Conservation (phyloP, 2,329 filamentous ascomycete species). For the Fusarium marasasianum region DNA sequence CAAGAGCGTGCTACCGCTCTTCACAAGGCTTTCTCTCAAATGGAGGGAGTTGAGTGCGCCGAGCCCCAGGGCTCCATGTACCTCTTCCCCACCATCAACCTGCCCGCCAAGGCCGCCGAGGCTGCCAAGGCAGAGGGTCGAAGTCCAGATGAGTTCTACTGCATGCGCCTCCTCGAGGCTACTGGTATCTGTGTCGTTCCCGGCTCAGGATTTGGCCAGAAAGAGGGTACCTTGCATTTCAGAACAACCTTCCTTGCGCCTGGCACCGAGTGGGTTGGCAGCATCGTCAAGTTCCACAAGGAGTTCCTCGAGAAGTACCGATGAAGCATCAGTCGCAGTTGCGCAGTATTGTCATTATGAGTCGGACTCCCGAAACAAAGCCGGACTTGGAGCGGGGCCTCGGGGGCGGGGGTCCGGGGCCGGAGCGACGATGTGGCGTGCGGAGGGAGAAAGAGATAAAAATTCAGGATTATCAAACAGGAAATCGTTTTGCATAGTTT, state of each 20-base stretch:
- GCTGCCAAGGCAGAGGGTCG: conserved; percentile 80
- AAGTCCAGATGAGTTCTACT: conserved; percentile 91
- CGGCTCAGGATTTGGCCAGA: conserved; percentile 93
- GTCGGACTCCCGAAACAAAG: background rate
- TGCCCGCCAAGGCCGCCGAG: conserved; percentile 79
- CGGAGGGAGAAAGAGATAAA: conserved; percentile 4
- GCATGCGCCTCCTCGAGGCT: conserved; percentile 86
- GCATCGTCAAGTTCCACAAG: conserved; percentile 89
- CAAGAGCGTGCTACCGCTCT: conserved; percentile 83
- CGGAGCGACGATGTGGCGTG: background rate
- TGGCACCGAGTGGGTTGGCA: conserved; percentile 91
- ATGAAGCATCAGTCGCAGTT: conserved; percentile 43
- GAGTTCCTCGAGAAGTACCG: conserved; percentile 88
- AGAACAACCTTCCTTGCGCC: conserved; percentile 96
- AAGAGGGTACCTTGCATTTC: conserved; percentile 90
- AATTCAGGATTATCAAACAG: background rate
- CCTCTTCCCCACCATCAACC: conserved; percentile 92
- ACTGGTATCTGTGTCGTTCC: conserved; percentile 96
- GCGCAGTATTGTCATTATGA: background rate
- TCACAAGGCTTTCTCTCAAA: conserved; percentile 88
- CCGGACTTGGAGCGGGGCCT: conserved; percentile 9
- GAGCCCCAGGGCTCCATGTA: conserved; percentile 97
- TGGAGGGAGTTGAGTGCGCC: conserved; percentile 95
- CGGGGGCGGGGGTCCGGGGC: conserved; percentile 9
- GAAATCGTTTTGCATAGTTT: conserved; percentile 25